Evolutionary conservation across 352 stramenopile species (phyloP), one percentile per base, ranked within the genome.

Genomic region (Phytophthora tentaculata): DNA sequence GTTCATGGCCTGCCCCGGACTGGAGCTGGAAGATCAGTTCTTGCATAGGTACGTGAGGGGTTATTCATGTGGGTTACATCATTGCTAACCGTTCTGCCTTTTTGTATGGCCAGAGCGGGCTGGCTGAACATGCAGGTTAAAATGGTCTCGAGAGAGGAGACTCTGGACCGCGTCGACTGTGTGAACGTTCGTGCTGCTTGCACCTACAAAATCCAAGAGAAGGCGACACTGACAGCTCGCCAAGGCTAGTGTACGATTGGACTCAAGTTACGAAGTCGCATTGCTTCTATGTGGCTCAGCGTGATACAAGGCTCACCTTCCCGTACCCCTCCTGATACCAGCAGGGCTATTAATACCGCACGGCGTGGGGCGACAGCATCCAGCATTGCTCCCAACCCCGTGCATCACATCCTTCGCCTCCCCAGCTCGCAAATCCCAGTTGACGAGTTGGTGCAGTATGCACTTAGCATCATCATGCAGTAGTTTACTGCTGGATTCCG

Each of bases 11-110:
- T 87, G 81, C 22, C 54, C 77, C 0, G 81, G 81, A 6, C 60
- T 90, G 8, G 71, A 87, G 37, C 45, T 88, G 12, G 81, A 90
- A 53, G 66, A 83, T 44, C 63, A 86, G 41, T 86, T 90, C 20
- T 65, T 90, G 53, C 61, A 86, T 14, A 69, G 75, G 81, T 89
- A 69, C 52, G 71, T 12, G 47, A 45, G 6, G 6, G 0, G 23
- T 9, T 48, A 37, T 53, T 39, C 8, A 49, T 37, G 17, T 44
- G 8, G 14, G 12, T 20, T 37, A 19, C 20, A 58, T 24, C 16
- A 41, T 50, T 41, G 37, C 22, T 60, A 22, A 60, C 17, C 2
- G 10, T 39, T 12, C n/a, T n/a, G n/a, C n/a, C 14, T 17, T 54
- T 19, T 28, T 32, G 6, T 51, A 59, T 39, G 43, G 39, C 47